Evolutionary conservation across 2,329 filamentous ascomycete species (phyloP).

Genomic region (Colletotrichum truncatum): DNA sequence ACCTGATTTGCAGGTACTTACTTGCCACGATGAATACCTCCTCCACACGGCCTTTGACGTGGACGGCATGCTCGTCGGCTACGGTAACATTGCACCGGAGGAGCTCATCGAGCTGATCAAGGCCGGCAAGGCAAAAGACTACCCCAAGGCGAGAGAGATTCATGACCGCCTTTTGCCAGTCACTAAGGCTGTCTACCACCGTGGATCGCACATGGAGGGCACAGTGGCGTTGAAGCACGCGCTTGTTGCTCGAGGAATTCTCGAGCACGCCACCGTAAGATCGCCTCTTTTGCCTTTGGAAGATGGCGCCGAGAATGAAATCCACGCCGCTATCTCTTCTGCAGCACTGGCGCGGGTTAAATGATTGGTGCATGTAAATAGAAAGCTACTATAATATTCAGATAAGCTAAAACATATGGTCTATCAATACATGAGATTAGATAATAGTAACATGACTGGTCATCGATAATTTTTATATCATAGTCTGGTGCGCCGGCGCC

Average conservation of each 20-base stretch:
- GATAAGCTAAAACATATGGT: too few species aligned
- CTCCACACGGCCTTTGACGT: conserved; percentile 61
- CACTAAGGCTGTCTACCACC: conserved; percentile 63
- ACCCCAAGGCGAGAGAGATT: conserved; percentile 55
- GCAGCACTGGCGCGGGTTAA: conserved; percentile 33
- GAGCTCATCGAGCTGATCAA: conserved; percentile 58
- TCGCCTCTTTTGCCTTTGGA: conserved; percentile 55
- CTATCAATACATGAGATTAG: too few species aligned
- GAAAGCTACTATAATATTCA: not conserved
- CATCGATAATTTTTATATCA: too few species aligned
- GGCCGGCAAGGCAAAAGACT: conserved; percentile 59
- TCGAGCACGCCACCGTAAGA: conserved; percentile 59
- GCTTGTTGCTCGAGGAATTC: conserved; percentile 58
- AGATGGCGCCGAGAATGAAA: conserved; percentile 52
- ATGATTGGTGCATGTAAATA: not conserved
- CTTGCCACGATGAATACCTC: conserved; percentile 63
- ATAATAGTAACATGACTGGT: too few species aligned
- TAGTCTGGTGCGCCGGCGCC: too few species aligned
- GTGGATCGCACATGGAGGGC: conserved; percentile 64
- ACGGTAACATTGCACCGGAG: conserved; percentile 62
- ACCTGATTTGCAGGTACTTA: conserved; percentile 58
- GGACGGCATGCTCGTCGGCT: conserved; percentile 63
- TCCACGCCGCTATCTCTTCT: conserved; percentile 48
- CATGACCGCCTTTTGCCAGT: conserved; percentile 60
- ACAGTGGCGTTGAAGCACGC: conserved; percentile 62